phyloP scores from a whole-genome alignment of 345 rosid species.

The Syzygium aromaticum region DNA sequence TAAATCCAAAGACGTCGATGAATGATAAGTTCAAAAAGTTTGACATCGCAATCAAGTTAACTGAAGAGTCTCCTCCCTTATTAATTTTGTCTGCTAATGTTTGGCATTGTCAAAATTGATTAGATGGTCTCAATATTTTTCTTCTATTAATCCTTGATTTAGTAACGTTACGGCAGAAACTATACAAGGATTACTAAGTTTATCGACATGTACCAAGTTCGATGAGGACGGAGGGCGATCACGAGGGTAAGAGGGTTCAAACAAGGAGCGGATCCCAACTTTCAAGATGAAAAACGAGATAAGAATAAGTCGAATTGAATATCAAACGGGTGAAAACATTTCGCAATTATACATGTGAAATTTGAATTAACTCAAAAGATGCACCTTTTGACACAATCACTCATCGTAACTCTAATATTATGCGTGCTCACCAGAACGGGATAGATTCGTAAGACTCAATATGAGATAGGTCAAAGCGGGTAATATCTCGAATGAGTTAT shows the following conservation, averaged over 20 bases:
- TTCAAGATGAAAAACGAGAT: neutral
- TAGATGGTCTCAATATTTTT: neutral
- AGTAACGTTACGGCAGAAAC: neutral
- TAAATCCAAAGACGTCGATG: neutral
- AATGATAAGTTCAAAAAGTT: neutral
- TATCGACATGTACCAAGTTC: neutral
- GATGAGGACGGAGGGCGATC: neutral
- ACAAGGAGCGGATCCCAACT: neutral
- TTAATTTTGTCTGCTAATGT: neutral
- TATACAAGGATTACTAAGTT: neutral
- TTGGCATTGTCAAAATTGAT: neutral
- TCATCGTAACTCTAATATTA: neutral
- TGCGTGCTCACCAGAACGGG: neutral
- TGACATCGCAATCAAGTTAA: neutral
- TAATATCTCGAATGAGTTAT: neutral
- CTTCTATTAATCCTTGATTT: neutral
- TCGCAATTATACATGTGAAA: neutral
- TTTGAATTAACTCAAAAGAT: neutral
- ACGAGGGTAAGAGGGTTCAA: neutral
- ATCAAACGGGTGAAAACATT: neutral
- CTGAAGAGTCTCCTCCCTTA: neutral
- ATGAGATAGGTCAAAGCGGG: neutral
- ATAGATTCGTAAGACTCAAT: neutral
- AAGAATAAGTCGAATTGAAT: neutral
- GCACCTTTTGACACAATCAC: accelerated